phyloP scores from a whole-genome alignment of 108 stramenopile genomes.

The Cyclostephanos invisitatus region DNA sequence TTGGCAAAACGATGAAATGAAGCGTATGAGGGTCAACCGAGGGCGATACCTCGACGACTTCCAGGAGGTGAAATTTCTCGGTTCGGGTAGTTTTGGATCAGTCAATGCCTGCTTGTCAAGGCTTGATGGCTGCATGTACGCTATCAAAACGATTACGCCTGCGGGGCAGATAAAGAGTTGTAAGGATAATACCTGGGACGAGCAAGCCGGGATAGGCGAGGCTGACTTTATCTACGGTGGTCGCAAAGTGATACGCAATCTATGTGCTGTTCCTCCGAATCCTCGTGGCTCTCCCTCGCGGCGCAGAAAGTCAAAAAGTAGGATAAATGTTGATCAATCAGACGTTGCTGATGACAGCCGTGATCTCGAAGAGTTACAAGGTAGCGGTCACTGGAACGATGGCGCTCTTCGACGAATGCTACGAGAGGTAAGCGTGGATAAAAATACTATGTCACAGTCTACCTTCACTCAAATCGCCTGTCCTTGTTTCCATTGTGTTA shows the following conservation, averaged over 20 bases:
- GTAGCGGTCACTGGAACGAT: slow-evolving; percentile 41
- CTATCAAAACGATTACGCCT: slow-evolving; percentile 43
- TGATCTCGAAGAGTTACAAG: not conserved
- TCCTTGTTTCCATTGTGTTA: not conserved
- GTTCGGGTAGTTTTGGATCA: slow-evolving; percentile 46
- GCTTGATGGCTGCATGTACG: slow-evolving; percentile 51
- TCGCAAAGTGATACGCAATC: slow-evolving; percentile 1
- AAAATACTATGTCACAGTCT: not conserved
- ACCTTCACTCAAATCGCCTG: not conserved
- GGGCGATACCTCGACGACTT: slow-evolving; percentile 45
- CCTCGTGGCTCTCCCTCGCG: slow-evolving; percentile 15
- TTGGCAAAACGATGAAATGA: not conserved
- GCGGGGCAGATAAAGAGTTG: slow-evolving; percentile 9
- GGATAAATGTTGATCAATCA: slow-evolving; percentile 45
- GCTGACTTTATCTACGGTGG: slow-evolving; percentile 3
- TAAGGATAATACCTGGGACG: not conserved
- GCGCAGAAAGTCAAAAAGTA: slow-evolving; percentile 36
- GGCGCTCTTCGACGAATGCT: slow-evolving; percentile 64
- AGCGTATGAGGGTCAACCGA: slow-evolving; percentile 7
- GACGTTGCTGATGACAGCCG: slow-evolving; percentile 2
- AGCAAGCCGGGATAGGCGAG: slow-evolving; percentile 2
- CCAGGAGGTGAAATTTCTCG: slow-evolving; percentile 41
- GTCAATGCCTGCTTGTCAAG: slow-evolving; percentile 44
- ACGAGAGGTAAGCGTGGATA: slow-evolving; percentile 53
- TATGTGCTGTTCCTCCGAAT: not conserved